Base-by-base conservation (phyloP, 2,329 filamentous ascomycete genomes). In the Celoporthe dispersa region DNA sequence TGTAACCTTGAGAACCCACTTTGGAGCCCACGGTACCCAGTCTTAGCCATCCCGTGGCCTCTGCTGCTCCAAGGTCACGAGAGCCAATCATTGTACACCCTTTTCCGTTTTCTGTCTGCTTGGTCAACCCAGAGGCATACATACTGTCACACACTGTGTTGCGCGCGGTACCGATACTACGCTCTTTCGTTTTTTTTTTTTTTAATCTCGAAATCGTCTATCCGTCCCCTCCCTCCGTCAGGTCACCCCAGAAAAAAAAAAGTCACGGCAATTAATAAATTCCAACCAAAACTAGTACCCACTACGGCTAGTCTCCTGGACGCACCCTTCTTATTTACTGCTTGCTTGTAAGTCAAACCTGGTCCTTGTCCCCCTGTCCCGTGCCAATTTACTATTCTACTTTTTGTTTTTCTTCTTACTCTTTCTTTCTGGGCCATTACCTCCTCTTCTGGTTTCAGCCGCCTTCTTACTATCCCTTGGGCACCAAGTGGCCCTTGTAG, bases 21-120 rank as follows among this genome's bases (percentile, higher is more conserved):
- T 48, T 48, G 44, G 22, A 48, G 67, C 37, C 68, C 55, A 62
- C 70, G 65, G 59, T 63, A 59, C 67, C 70, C 70, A 48, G 70
- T 71, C 68, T 63, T 62, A 63, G 35, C 62, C 68, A 68, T 72
- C 70, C 70, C 70, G 70, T 72, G 70, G 68, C 63, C 68, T 68
- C 68, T 60, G 55, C 60, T 64, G 61, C 64, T 28, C 59, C 64
- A 61, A 63, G 57, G 68, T 66, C 65, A 68, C 70, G 48, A 66
- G 65, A 66, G 68, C 70, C 70, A 72, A 72, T 72, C 70, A 70
- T 72, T 72, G 70, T 72, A 72, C 68, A 72, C 61, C 62, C 55
- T 72, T 70, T 66, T 25, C 39, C 44, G 22, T 48, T 48, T 48
- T 48, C 41, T 48, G 14, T 48, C 41, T 19, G 2, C 41, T 48